Evolutionary conservation across 306 rosid genomes (phyloP).

Genomic region (Benincasa hispida): DNA sequence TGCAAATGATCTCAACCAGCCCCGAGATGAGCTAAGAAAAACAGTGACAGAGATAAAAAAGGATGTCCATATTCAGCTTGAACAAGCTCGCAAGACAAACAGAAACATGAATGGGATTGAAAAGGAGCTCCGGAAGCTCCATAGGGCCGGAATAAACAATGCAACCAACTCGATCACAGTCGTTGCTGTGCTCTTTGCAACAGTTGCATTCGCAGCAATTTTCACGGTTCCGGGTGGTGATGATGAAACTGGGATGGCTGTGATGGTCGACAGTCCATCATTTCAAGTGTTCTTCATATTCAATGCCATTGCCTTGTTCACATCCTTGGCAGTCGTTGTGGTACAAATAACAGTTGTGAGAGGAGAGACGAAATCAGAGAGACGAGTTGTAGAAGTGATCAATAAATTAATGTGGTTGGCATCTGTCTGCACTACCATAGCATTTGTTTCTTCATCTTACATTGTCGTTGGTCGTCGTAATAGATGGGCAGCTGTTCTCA

Average conservation of each 20-base stretch:
- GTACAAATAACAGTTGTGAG: constrained; percentile 81
- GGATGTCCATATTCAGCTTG: constrained; percentile 70
- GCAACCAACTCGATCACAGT: constrained; percentile 83
- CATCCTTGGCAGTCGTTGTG: constrained; percentile 73
- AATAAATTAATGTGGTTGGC: constrained; percentile 96
- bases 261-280: constrained; percentile 25
- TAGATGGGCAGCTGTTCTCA: constrained; percentile 61
- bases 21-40: constrained; percentile 68
- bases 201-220: constrained; percentile 76
- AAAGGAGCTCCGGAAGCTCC: constrained; percentile 56
- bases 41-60: constrained; percentile 63
- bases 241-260: constrained; percentile 42
- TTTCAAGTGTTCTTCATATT: constrained; percentile 60
- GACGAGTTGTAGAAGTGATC: constrained; percentile 63
- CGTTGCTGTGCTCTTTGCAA: constrained; percentile 77
- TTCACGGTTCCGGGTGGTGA: too few relatives aligned
- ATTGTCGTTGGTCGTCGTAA: constrained; percentile 63
- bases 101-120: constrained; percentile 60
- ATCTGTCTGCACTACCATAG: constrained; percentile 53
- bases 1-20: constrained; percentile 72
- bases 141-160: constrained; percentile 60
- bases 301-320: constrained; percentile 62
- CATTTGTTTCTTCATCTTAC: constrained; percentile 62
- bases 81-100: constrained; percentile 77
- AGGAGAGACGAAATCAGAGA: constrained; percentile 68